Evolutionary conservation across 306 rosid species (phyloP).

Genomic region (Gastrolobium bilobum): DNA sequence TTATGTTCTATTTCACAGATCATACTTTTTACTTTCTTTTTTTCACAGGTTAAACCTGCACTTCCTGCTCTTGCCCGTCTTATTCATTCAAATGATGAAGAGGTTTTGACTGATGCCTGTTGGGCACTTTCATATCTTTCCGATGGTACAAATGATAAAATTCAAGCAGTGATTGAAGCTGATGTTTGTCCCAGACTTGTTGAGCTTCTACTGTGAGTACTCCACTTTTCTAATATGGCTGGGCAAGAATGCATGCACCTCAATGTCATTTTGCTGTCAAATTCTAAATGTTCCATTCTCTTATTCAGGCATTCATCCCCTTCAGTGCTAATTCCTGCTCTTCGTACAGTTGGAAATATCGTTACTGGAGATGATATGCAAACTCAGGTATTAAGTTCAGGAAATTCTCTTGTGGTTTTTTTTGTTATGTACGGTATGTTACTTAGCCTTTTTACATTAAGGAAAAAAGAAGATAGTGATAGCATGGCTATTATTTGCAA

Average conservation of each 20-base stretch:
- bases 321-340: slow-evolving; percentile 93
- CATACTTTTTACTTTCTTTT: background rate
- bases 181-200: slow-evolving; percentile 92
- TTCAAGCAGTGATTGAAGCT: slow-evolving; percentile 91
- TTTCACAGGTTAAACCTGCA: slow-evolving; percentile 86
- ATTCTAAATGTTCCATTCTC: slow-evolving; percentile 3
- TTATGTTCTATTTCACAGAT: background rate
- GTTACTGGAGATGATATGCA: slow-evolving; percentile 97
- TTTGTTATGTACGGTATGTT: slow-evolving; percentile 12
- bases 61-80: slow-evolving; percentile 94
- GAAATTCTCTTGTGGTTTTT: background rate
- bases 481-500: slow-evolving; percentile 19
- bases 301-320: slow-evolving; percentile 85
- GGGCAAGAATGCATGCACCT: background rate
- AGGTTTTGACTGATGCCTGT: slow-evolving; percentile 94
- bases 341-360: slow-evolving; percentile 92
- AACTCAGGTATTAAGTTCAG: slow-evolving; percentile 78
- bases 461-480: slow-evolving; percentile 7
- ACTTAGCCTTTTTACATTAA: slow-evolving; percentile 12
- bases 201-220: slow-evolving; percentile 83
- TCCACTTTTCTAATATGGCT: slow-evolving; percentile 5
- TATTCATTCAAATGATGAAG: slow-evolving; percentile 91
- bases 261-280: slow-evolving; percentile 11
- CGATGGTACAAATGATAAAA: slow-evolving; percentile 96
- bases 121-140: slow-evolving; percentile 99